Percentiles rank a stretch among this genome's conserved stretches.
phyloP scores from a whole-genome alignment of 345 rosid species.

The Brassica rapa region DNA sequence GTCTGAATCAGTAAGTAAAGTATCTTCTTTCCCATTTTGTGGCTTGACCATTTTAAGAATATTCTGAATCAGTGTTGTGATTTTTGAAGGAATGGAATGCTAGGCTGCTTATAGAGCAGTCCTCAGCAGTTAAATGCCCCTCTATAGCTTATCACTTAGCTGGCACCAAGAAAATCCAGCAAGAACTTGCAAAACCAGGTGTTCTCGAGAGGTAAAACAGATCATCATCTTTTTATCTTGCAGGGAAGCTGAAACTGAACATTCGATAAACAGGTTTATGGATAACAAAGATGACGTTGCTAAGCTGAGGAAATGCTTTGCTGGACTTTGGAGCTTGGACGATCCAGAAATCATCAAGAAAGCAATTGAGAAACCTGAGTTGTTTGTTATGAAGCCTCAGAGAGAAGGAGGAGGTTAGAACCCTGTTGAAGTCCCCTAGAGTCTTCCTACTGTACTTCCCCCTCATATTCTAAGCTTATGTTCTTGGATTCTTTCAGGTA shows the following conservation, averaged over 20 bases:
- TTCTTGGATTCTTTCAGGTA: constrained; percentile 44
- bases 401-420: constrained; percentile 97
- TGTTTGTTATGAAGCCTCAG: constrained; percentile 94
- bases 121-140: constrained; percentile 86
- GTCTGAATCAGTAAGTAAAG: constrained; percentile 75
- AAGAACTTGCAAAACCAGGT: constrained; percentile 89
- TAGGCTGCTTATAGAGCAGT: constrained; percentile 76
- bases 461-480: not conserved
- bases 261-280: constrained; percentile 57
- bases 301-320: constrained; percentile 78
- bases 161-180: constrained; percentile 94
- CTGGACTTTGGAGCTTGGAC: constrained; percentile 97
- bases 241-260: not conserved
- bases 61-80: not conserved
- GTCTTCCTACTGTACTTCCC: not conserved
- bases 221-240: not conserved
- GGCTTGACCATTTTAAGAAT: not conserved
- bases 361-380: constrained; percentile 76
- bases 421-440: not conserved
- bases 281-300: constrained; percentile 73
- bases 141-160: constrained; percentile 92
- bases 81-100: constrained; percentile 88
- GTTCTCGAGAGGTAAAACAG: constrained; percentile 75
- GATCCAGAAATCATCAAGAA: constrained; percentile 55
- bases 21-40: not conserved